Percentiles rank a stretch among this genome's conserved stretches.
Evolutionary conservation across 139 green algal species (phyloP).

Genomic region (Chlorella sorokiniana): DNA sequence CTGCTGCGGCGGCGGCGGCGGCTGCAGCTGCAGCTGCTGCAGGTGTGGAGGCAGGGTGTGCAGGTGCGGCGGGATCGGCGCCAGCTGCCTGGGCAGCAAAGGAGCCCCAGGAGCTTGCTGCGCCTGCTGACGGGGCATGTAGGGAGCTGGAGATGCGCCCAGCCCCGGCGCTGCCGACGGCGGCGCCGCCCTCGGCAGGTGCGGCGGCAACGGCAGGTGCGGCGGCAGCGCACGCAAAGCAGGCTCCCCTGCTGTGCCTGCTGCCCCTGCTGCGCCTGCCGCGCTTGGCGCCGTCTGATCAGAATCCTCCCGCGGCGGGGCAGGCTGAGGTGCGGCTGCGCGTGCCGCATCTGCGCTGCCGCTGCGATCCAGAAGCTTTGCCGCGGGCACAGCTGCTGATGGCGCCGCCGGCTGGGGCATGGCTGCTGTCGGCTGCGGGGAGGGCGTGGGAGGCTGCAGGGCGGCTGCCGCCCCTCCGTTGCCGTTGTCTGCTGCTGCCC

Average conservation of each 20-base stretch:
- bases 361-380: background rate
- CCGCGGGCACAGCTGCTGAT: background rate
- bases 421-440: background rate
- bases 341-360: background rate
- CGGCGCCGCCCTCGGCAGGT: too few relatives aligned
- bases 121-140: too few relatives aligned
- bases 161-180: too few relatives aligned
- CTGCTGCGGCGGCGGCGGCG: background rate
- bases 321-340: background rate
- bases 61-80: background rate
- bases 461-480: background rate
- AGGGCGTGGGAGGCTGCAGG: background rate
- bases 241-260: too few relatives aligned
- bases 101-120: too few relatives aligned
- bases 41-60: constrained; percentile 7
- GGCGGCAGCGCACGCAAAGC: too few relatives aligned
- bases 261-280: too few relatives aligned
- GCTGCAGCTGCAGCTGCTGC: background rate
- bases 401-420: background rate
- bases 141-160: too few relatives aligned
- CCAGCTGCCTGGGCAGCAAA: too few relatives aligned
- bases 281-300: background rate
- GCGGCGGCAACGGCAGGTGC: too few relatives aligned
- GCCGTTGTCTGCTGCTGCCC: background rate
- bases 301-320: too few relatives aligned